These are phyloP conservation scores for Boletus semigastroideus DNA, from an alignment of 1,284 basidiomycete species.

Conservation along the genomic window DNA sequence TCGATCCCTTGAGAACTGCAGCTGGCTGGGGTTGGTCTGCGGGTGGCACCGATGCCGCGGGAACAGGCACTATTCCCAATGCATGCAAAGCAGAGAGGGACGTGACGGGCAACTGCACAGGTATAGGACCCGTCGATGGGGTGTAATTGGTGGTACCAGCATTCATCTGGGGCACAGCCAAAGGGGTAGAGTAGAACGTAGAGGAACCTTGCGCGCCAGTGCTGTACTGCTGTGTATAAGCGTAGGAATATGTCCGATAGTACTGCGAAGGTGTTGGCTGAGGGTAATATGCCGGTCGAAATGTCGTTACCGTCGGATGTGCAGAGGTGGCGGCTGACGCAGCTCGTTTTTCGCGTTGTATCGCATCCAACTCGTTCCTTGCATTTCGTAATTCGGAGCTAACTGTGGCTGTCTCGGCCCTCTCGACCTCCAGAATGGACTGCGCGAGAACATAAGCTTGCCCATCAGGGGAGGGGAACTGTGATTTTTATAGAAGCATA, in stretches of 20 bases:
- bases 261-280: conserved; percentile 48
- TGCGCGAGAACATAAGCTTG: conserved; percentile 64
- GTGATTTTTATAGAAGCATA: conserved; percentile 15
- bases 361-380: conserved; percentile 61
- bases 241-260: conserved; percentile 55
- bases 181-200: conserved; percentile 29
- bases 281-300: conserved; percentile 35
- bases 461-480: conserved; percentile 60
- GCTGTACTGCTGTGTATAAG: conserved; percentile 54
- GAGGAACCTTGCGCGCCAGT: conserved; percentile 29
- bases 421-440: conserved; percentile 61
- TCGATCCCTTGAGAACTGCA: conserved; percentile 66
- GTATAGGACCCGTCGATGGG: conserved; percentile 52
- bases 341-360: conserved; percentile 63
- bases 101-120: conserved; percentile 69
- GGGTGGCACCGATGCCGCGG: conserved; percentile 53
- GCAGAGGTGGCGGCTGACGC: conserved; percentile 23
- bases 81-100: conserved; percentile 66
- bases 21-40: conserved; percentile 61
- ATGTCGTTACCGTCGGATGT: conserved; percentile 33
- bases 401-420: conserved; percentile 54
- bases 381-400: conserved; percentile 60
- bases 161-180: conserved; percentile 30
- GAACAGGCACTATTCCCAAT: conserved; percentile 72
- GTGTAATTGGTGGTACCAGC: conserved; percentile 36